Evolutionary conservation across 192 early-diverging fungal species (phyloP).

Genomic region (Geranomyces variabilis): DNA sequence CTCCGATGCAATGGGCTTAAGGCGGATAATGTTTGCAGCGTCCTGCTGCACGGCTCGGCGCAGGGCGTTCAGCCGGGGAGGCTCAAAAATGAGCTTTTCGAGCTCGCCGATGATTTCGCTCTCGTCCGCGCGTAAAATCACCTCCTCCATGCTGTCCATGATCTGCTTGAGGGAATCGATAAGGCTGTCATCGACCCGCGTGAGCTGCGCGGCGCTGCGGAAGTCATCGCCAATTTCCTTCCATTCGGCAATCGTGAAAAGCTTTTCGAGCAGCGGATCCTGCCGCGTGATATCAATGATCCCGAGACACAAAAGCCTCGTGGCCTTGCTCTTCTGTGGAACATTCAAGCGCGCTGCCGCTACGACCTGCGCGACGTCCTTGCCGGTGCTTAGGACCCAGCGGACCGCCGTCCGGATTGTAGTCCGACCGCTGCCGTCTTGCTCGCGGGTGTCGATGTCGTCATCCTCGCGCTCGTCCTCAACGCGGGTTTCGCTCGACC

Average conservation of each 20-base stretch:
- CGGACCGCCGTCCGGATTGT: too few relatives aligned
- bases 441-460: too few relatives aligned
- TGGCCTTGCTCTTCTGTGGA: background rate
- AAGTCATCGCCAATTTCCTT: conserved; percentile 7
- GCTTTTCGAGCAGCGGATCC: too few relatives aligned
- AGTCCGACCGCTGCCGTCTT: too few relatives aligned
- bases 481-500: too few relatives aligned
- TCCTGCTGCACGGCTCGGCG: conserved; percentile 17
- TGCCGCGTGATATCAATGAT: too few relatives aligned
- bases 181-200: background rate
- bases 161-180: conserved; percentile 3
- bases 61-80: conserved; percentile 16
- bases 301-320: too few relatives aligned
- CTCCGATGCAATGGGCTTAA: conserved; percentile 5
- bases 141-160: conserved; percentile 9
- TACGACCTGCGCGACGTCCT: conserved; percentile 1
- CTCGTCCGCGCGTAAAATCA: background rate
- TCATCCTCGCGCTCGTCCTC: too few relatives aligned
- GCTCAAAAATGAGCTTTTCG: background rate
- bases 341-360: background rate
- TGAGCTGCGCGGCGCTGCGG: background rate
- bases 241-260: conserved; percentile 2
- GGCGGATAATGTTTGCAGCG: conserved; percentile 12
- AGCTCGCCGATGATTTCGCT: background rate
- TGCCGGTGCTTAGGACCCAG: conserved; percentile 1